Percentiles rank a stretch among this genome's conserved stretches.
These are phyloP conservation scores for Dimargaris xerosporica DNA, from an alignment of 192 early-diverging fungal species.

Conservation along the genomic window DNA sequence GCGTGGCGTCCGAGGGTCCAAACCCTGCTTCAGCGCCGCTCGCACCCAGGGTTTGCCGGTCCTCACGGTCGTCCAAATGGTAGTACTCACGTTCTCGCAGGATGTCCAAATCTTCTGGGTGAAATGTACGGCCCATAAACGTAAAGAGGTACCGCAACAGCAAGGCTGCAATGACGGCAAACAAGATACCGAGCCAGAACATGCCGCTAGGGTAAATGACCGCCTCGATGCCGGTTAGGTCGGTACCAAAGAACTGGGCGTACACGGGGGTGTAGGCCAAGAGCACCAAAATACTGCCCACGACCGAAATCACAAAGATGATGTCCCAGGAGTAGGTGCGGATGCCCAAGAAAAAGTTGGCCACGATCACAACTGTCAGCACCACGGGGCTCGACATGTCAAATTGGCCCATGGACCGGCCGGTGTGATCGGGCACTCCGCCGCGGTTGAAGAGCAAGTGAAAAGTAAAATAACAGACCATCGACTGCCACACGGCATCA, in stretches of 20 bases:
- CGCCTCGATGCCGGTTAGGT: slow-evolving; percentile 52
- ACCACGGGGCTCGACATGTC: slow-evolving; percentile 72
- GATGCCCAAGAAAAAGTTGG: slow-evolving; percentile 63
- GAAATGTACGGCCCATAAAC: slow-evolving; percentile 47
- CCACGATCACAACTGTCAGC: slow-evolving; percentile 57
- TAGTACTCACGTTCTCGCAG: slow-evolving; percentile 34
- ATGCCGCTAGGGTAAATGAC: slow-evolving; percentile 42
- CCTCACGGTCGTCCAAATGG: neutral
- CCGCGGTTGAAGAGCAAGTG: slow-evolving; percentile 40
- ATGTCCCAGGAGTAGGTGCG: slow-evolving; percentile 80
- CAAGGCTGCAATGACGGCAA: slow-evolving; percentile 54
- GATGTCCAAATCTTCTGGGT: slow-evolving; percentile 49
- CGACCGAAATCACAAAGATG: slow-evolving; percentile 46
- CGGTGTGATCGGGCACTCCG: slow-evolving; percentile 31
- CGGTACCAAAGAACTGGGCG: slow-evolving; percentile 33
- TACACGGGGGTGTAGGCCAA: slow-evolving; percentile 52
- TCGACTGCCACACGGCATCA: slow-evolving; percentile 87
- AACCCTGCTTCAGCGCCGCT: too few relatives aligned
- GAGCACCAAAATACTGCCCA: slow-evolving; percentile 47
- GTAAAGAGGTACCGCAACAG: slow-evolving; percentile 50
- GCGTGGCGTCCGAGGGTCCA: too few relatives aligned
- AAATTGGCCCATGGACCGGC: slow-evolving; percentile 35
- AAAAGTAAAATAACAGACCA: slow-evolving; percentile 71
- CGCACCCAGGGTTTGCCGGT: too few relatives aligned
- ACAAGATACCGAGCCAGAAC: slow-evolving; percentile 60